Percentiles rank a stretch among this genome's conserved stretches.
Evolutionary conservation across 2,329 filamentous ascomycete species (phyloP).

Genomic region (Ramularia collo-cygni): DNA sequence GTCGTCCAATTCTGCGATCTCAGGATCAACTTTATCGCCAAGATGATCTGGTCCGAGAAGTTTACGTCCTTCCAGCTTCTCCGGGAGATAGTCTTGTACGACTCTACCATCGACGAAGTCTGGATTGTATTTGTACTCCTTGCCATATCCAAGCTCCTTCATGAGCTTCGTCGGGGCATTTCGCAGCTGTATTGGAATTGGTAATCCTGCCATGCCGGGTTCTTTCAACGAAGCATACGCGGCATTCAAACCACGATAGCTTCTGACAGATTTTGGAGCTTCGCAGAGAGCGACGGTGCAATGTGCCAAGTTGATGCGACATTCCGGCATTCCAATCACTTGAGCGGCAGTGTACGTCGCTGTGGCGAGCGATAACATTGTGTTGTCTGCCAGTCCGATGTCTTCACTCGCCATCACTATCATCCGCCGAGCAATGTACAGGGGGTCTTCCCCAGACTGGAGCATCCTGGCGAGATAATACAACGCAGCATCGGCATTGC

Average conservation of each 20-base stretch:
- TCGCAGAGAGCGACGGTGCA: constrained; percentile 72
- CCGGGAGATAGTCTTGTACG: constrained; percentile 83
- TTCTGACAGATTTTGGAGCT: constrained; percentile 78
- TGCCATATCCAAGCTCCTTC: constrained; percentile 86
- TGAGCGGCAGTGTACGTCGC: constrained; percentile 81
- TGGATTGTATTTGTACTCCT: constrained; percentile 94
- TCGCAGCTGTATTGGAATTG: constrained; percentile 78
- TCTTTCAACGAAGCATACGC: constrained; percentile 73
- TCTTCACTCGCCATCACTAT: constrained; percentile 94
- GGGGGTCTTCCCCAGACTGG: constrained; percentile 84
- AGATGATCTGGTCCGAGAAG: constrained; percentile 79
- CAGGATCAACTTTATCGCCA: constrained; percentile 67
- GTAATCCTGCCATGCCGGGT: constrained; percentile 72
- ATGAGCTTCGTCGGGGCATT: constrained; percentile 90
- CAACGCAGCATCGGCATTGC: constrained; percentile 76
- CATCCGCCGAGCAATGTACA: constrained; percentile 87
- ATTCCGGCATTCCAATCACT: constrained; percentile 92
- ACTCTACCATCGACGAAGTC: constrained; percentile 79
- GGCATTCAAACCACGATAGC: constrained; percentile 75
- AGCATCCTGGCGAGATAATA: constrained; percentile 97
- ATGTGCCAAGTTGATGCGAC: constrained; percentile 85
- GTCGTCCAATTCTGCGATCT: constrained; percentile 22
- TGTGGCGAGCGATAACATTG: constrained; percentile 74
- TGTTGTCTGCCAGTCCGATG: constrained; percentile 81
- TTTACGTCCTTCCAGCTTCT: constrained; percentile 58